These are phyloP conservation scores for baker's yeast (Saccharomyces cerevisiae) DNA, from an alignment of 805 yeast species.

Conservation along the genomic window DNA sequence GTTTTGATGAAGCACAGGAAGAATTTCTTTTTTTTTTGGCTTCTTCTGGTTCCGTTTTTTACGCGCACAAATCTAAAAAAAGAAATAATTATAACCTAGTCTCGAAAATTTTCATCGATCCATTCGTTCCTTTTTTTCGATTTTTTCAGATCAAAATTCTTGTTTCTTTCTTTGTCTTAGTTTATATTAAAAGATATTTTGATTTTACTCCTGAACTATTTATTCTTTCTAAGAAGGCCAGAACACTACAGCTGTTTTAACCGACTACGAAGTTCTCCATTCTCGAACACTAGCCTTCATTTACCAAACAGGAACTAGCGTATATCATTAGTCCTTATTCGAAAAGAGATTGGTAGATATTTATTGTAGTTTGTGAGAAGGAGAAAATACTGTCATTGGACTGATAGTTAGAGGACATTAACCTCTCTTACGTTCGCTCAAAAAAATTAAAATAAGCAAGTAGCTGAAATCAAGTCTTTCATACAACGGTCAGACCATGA, in stretches of 20 bases:
- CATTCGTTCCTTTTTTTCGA: not conserved
- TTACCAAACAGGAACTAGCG: not conserved
- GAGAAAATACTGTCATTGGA: not conserved
- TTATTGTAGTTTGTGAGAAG: not conserved
- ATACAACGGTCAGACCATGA: conserved; percentile 20
- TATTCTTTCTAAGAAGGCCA: not conserved
- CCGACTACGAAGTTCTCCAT: not conserved
- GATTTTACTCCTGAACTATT: not conserved
- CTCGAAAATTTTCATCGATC: not conserved
- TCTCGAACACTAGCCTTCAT: not conserved
- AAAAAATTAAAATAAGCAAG: not conserved
- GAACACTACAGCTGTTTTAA: not conserved
- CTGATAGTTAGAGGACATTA: not conserved
- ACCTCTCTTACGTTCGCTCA: not conserved
- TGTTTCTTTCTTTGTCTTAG: not conserved
- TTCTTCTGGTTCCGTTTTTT: not conserved
- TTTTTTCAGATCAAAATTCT: not conserved
- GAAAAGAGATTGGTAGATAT: not conserved
- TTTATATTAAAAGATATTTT: not conserved
- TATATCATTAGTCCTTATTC: not conserved
- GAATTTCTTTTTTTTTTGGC: not conserved
- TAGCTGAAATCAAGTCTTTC: conserved; percentile 3
- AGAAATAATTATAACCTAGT: not conserved
- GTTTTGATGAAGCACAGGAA: not conserved
- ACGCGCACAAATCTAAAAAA: not conserved